Conservation (phyloP, 2,329 filamentous ascomycete genomes). For the Arthrobotrys musiformis region DNA sequence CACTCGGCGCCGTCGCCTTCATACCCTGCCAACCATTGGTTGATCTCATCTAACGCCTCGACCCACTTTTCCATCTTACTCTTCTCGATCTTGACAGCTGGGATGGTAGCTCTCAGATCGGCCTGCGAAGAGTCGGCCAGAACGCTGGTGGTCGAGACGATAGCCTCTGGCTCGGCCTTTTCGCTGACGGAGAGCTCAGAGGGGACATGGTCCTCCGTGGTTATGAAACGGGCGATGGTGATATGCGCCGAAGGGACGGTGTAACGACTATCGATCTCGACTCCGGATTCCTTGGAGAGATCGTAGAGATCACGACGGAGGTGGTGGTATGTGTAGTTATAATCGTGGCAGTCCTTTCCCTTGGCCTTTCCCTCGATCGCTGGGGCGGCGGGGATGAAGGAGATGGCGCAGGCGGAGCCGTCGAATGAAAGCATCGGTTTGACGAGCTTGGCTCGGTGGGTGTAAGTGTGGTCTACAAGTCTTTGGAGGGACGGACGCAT, state of each 20-base stretch:
- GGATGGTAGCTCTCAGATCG: slow-evolving; percentile 62
- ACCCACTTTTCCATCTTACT: slow-evolving; percentile 74
- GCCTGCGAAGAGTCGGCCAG: slow-evolving; percentile 50
- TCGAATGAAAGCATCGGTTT: slow-evolving; percentile 88
- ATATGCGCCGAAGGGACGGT: slow-evolving; percentile 90
- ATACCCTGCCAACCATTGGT: slow-evolving; percentile 73
- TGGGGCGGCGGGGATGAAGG: slow-evolving; percentile 79
- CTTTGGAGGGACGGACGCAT: slow-evolving; percentile 69
- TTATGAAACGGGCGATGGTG: slow-evolving; percentile 84
- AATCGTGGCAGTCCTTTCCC: slow-evolving; percentile 23
- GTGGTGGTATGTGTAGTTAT: slow-evolving; percentile 88
- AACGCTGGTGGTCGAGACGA: slow-evolving; percentile 33
- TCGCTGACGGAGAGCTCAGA: slow-evolving; percentile 52
- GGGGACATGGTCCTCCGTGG: slow-evolving; percentile 71
- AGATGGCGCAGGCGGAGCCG: slow-evolving; percentile 83
- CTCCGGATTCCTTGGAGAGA: slow-evolving; percentile 70
- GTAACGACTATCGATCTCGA: slow-evolving; percentile 81
- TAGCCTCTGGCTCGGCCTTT: slow-evolving; percentile 63
- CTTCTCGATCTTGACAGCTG: slow-evolving; percentile 57
- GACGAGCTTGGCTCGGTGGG: slow-evolving; percentile 70
- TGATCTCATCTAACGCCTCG: slow-evolving; percentile 77
- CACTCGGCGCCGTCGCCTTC: slow-evolving; percentile 78
- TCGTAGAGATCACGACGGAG: slow-evolving; percentile 81
- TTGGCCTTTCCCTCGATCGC: not conserved
- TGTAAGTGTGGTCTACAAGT: slow-evolving; percentile 73